Evolutionary conservation across 2,329 filamentous ascomycete species (phyloP).

Genomic region (Hypoxylon sp.): DNA sequence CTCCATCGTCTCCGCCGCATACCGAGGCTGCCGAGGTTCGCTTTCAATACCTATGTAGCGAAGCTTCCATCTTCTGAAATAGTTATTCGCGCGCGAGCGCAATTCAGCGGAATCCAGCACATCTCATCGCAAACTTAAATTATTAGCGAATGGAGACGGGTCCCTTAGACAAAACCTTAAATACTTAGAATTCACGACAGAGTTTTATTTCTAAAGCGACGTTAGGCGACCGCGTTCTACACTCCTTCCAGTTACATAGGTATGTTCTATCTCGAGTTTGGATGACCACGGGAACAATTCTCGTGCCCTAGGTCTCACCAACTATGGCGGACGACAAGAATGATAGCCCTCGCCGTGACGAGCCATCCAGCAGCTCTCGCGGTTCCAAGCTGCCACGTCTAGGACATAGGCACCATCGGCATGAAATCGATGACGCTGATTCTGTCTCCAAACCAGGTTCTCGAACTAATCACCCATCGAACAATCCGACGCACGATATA

Average conservation of each 20-base stretch:
- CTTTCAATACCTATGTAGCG: slow-evolving; percentile 3
- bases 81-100: slow-evolving; percentile 23
- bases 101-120: slow-evolving; percentile 9
- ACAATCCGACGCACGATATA: slow-evolving; percentile 23
- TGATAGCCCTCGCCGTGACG: slow-evolving; percentile 21
- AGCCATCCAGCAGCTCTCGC: slow-evolving; percentile 27
- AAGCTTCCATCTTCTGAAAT: slow-evolving; percentile 20
- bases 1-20: slow-evolving; percentile 13
- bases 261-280: slow-evolving; percentile 42
- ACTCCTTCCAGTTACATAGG: slow-evolving; percentile 42
- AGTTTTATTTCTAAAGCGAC: slow-evolving; percentile 35
- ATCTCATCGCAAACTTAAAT: slow-evolving; percentile 25
- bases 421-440: slow-evolving; percentile 34
- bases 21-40: slow-evolving; percentile 41
- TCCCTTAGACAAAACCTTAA: slow-evolving; percentile 31
- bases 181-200: slow-evolving; percentile 29
- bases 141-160: slow-evolving; percentile 19
- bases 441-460: slow-evolving; percentile 40
- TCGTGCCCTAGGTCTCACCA: slow-evolving; percentile 19
- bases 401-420: slow-evolving; percentile 30
- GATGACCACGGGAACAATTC: slow-evolving; percentile 8
- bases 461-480: slow-evolving; percentile 40
- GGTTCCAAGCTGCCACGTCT: slow-evolving; percentile 44
- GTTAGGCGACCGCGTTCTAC: slow-evolving; percentile 26
- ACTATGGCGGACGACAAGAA: slow-evolving; percentile 40